Evolutionary conservation across 306 rosid species (phyloP), one percentile per base, ranked within the genome.

Genomic region (Citrullus mucosospermus): DNA sequence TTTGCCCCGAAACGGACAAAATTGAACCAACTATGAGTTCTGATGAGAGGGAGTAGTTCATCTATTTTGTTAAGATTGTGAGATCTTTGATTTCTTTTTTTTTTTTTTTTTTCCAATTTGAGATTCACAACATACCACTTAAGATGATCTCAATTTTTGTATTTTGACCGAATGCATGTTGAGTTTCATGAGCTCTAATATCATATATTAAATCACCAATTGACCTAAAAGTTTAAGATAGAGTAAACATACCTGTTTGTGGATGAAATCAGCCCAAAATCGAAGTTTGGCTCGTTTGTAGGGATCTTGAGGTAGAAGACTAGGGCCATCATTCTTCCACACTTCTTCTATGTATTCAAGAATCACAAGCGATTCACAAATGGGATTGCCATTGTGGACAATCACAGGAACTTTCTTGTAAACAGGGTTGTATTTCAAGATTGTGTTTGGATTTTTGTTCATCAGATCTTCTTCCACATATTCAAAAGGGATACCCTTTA

Each of bases 381-480:
- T 69, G 46, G 86, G 77, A n/a, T 80, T 84, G 54, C 84, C 84
- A 6, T 81, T 53, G 34, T 82, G 85, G 18, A 85, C 71, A 3
- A 85, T 82, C 20, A 85, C 80, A 0, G 80, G 88, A 13, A 82
- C 77, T 78, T 82, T 82, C 46, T 85, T 85, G 75, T 79, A 63
- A 28, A 79, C 80, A 9, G 79, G 83, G 32, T 85, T 85, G 59
- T 60, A 77, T 6, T 61, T 18, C 17, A 82, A 50, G 15, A 82
- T 79, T 6, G 16, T 11, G 6, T 17, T 8, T 67, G 54, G 39
- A 39, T 81, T 82, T 41, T 82, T 82, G 81, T 79, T 85, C 25
- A 13, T 36, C 28, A 77, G 55, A 77, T 85, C 78, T 76, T 85
- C 84, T n/a, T 80, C 82, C 14, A 80, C 59, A 38, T 58, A 78